A percentile compares a stretch with the other conserved stretches of the same genome.
phyloP scores from a whole-genome alignment of 257 asterid genomes.

The Lavandula angustifolia region DNA sequence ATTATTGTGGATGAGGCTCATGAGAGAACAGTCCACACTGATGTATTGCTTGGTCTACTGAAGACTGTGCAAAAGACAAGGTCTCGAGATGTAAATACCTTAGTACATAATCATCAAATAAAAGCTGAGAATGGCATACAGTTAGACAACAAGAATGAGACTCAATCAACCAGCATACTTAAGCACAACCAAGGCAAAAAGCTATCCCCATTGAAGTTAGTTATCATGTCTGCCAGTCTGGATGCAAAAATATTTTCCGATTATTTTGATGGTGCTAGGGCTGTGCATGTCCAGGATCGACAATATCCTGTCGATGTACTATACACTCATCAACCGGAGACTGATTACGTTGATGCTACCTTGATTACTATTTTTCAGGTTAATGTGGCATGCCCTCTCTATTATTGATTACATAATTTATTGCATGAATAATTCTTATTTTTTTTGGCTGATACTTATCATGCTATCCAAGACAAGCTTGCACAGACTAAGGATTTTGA shows the following conservation, averaged over 20 bases:
- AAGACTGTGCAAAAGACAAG: slow-evolving; percentile 80
- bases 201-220: slow-evolving; percentile 67
- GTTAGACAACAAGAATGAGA: slow-evolving; percentile 37
- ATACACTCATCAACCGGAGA: slow-evolving; percentile 80
- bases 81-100: slow-evolving; percentile 45
- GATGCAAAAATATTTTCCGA: slow-evolving; percentile 81
- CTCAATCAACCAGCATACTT: slow-evolving; percentile 35
- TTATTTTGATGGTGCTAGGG: slow-evolving; percentile 91
- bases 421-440: slow-evolving; percentile 14
- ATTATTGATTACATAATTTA: slow-evolving; percentile 27
- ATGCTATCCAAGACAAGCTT: slow-evolving; percentile 16
- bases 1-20: slow-evolving; percentile 97
- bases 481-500: slow-evolving; percentile 12
- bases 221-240: slow-evolving; percentile 97
- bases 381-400: slow-evolving; percentile 13
- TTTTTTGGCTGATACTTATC: slow-evolving; percentile 12
- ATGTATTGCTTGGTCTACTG: slow-evolving; percentile 89
- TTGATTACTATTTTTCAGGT: slow-evolving; percentile 96
- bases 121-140: slow-evolving; percentile 38
- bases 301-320: slow-evolving; percentile 79
- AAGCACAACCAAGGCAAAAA: slow-evolving; percentile 51
- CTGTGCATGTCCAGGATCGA: slow-evolving; percentile 92
- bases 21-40: slow-evolving; percentile 97
- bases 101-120: slow-evolving; percentile 30
- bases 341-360: slow-evolving; percentile 89